A percentile compares a stretch with the other conserved stretches of the same genome.
phyloP scores from a whole-genome alignment of 2,329 filamentous ascomycete genomes.

The Leptographium lundbergii region DNA sequence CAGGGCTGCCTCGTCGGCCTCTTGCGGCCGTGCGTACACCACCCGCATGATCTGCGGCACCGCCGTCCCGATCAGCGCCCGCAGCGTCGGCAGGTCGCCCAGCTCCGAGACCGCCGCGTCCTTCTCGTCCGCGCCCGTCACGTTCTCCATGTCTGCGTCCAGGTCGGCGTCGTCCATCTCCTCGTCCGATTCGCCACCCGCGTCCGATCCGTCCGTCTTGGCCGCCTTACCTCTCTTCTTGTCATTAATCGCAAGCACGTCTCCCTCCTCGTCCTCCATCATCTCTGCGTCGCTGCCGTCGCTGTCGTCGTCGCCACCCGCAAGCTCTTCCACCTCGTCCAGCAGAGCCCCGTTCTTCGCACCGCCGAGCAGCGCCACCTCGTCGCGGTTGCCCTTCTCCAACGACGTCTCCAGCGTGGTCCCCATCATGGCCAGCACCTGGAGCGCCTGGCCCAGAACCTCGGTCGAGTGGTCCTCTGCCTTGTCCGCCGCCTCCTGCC shows the following conservation, averaged over 20 bases:
- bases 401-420: constrained; percentile 42
- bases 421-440: constrained; percentile 52
- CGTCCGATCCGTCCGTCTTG: constrained; percentile 18
- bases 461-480: constrained; percentile 19
- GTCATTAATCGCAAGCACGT: constrained; percentile 19
- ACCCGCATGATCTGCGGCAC: constrained; percentile 37
- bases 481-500: constrained; percentile 2
- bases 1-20: constrained; percentile 24
- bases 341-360: constrained; percentile 18
- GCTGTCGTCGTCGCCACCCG: constrained; percentile 21
- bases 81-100: constrained; percentile 41
- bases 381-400: constrained; percentile 28
- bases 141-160: constrained; percentile 49
- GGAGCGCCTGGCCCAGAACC: constrained; percentile 41
- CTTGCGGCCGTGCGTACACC: constrained; percentile 23
- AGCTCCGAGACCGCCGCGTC: constrained; percentile 30
- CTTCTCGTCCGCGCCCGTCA: constrained; percentile 34
- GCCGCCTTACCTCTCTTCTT: constrained; percentile 17
- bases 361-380: constrained; percentile 25
- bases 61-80: constrained; percentile 30
- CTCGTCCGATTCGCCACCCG: constrained; percentile 15
- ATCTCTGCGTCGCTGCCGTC: constrained; percentile 22
- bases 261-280: constrained; percentile 41
- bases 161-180: constrained; percentile 8
- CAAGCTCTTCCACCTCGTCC: constrained; percentile 23